phyloP scores from a whole-genome alignment of 768 basidiomycete genomes.

The Phylloporus sp. region DNA sequence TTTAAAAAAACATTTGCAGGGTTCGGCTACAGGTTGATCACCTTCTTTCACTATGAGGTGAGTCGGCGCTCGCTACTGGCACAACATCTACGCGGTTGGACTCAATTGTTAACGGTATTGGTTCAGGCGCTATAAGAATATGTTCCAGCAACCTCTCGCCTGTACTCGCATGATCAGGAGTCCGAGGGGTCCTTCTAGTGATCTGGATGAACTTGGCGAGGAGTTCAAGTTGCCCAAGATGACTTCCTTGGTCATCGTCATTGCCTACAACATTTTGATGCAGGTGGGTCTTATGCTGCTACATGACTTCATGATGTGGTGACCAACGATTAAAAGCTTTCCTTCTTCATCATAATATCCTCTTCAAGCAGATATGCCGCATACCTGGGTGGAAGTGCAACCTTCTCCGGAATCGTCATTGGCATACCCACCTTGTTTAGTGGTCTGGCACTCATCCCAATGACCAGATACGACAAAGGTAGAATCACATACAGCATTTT shows the following conservation, averaged over 20 bases:
- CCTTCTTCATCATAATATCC: conserved; percentile 68
- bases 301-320: not conserved
- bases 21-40: not conserved
- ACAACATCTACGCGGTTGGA: not conserved
- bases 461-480: conserved; percentile 57
- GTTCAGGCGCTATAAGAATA: not conserved
- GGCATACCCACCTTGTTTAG: conserved; percentile 66
- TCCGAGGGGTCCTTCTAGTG: not conserved
- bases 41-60: not conserved
- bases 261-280: conserved; percentile 40
- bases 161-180: not conserved
- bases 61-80: not conserved
- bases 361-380: conserved; percentile 62
- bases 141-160: conserved; percentile 8
- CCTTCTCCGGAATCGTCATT: conserved; percentile 63
- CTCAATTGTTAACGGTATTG: not conserved
- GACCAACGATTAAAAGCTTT: conserved; percentile 37
- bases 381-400: conserved; percentile 61
- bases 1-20: not conserved
- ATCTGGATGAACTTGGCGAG: conserved; percentile 25
- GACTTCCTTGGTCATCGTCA: conserved; percentile 43
- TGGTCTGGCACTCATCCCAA: conserved; percentile 53
- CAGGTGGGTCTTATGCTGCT: conserved; percentile 34
- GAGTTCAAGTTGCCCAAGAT: conserved; percentile 48
- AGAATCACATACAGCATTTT: conserved; percentile 1